Conservation (phyloP, 768 basidiomycete species). For the Brasilioporus rufonigricans region DNA sequence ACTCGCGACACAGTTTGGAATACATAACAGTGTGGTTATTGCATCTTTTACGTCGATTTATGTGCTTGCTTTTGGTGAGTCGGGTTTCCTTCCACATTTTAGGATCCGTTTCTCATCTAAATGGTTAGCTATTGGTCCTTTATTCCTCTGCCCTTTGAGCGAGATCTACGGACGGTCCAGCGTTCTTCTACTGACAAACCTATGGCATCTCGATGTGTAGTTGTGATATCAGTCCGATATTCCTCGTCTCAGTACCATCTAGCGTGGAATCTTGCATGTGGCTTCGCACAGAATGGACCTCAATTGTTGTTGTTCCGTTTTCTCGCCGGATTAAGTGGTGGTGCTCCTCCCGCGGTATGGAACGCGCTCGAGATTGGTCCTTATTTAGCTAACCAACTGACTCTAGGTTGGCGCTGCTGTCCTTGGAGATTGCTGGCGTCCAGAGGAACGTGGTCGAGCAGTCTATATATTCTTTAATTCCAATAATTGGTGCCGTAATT, state of each 20-base stretch:
- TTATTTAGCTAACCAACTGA: neutral
- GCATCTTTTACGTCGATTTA: conserved; percentile 62
- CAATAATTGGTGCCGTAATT: conserved; percentile 61
- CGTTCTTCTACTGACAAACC: conserved; percentile 61
- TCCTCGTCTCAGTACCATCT: conserved; percentile 3
- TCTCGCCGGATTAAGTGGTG: conserved; percentile 68
- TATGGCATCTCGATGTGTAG: conserved; percentile 58
- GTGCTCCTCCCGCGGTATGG: conserved; percentile 56
- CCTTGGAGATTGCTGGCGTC: conserved; percentile 55
- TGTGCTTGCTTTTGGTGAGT: conserved; percentile 57
- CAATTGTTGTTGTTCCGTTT: conserved; percentile 70
- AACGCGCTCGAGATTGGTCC: too few relatives aligned
- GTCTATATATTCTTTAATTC: conserved; percentile 62
- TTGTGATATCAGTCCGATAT: neutral
- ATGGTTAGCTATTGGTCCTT: conserved; percentile 28
- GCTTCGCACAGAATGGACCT: conserved; percentile 55
- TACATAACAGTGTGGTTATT: conserved; percentile 46
- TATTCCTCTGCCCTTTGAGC: conserved; percentile 57
- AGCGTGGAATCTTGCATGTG: conserved; percentile 64
- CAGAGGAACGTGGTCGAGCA: conserved; percentile 64
- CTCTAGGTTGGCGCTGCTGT: conserved; percentile 64
- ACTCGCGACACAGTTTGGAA: conserved; percentile 51
- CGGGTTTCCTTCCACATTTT: neutral
- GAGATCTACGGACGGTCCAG: conserved; percentile 69
- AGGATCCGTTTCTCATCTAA: neutral